Evolutionary conservation across 805 yeast genomes (phyloP), one percentile per base, ranked within the genome.

Genomic region (Grigorovia transvaalensis): DNA sequence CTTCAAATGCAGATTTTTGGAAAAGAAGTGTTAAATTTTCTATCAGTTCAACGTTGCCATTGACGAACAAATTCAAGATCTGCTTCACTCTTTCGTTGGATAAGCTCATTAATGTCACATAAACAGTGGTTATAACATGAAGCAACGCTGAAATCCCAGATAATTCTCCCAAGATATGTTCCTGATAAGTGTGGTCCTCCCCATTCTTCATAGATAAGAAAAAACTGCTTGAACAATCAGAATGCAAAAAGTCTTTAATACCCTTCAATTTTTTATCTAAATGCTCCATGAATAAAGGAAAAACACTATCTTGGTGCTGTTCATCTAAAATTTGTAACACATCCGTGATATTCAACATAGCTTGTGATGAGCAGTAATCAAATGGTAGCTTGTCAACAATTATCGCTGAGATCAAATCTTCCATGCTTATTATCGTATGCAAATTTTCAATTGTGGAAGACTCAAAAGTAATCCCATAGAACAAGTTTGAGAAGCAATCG

Each of bases 241-340:
- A 59, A 0, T 51, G 46, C 27, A 68, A 48, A 51, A 68, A 72
- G 1, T 56, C 64, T 2, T 55, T 38, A 13, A 73, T 58, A 7
- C 55, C 45, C 1, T 62, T 58, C 13, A 80, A 56, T 29, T 64
- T 60, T 27, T 61, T 55, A 6, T 60, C 56, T 4, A 76, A 58
- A 42, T 61, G 63, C n/a, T 65, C 59, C 35, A 78, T 57, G 40
- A 74, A 52, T 1, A 54, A 53, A 7, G 63, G 61, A 35, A 77
- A 66, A 4, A 65, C 83, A 62, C 78, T 79, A 8, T 72, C 74
- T 29, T 78, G 73, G 43, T 74, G 71, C 45, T 78, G 79, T 46
- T 78, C 81, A 59, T 81, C 85, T 51, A 81, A 74, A 47, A 73
- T 72, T 57, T 77, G 80, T 45, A 83, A 68, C 1, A 81, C 75